These are phyloP conservation scores for Dactylellina cionopaga DNA, from an alignment of 2,329 filamentous ascomycete species.

Conservation along the genomic window DNA sequence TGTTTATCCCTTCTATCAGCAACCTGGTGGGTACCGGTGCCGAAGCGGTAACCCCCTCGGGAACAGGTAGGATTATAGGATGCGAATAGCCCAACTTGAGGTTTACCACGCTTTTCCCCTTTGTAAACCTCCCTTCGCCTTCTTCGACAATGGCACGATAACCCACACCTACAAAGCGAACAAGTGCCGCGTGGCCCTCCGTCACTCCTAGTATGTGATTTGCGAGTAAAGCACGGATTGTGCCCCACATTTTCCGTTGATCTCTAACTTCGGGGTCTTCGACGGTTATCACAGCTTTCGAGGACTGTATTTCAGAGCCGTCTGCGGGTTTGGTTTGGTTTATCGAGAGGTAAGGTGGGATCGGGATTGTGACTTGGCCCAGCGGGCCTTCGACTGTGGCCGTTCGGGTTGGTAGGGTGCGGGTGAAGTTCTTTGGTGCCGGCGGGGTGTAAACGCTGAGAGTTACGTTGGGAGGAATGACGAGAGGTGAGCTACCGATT, in stretches of 20 bases:
- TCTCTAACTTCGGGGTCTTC: constrained; percentile 74
- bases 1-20: constrained; percentile 85
- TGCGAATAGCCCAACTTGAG: constrained; percentile 97
- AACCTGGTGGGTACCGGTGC: constrained; percentile 91
- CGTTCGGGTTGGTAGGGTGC: constrained; percentile 24
- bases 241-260: constrained; percentile 97
- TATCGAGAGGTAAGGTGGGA: constrained; percentile 78
- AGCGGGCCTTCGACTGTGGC: constrained; percentile 51
- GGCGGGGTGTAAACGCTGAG: constrained; percentile 74
- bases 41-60: constrained; percentile 82
- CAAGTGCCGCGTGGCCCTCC: constrained; percentile 92
- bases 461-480: constrained; percentile 84
- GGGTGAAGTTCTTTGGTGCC: constrained; percentile 55
- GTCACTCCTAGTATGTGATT: constrained; percentile 93
- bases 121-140: constrained; percentile 73
- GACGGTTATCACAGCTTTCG: constrained; percentile 75
- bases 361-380: constrained; percentile 78
- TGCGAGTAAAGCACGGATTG: constrained; percentile 85
- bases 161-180: constrained; percentile 92
- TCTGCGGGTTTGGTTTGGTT: constrained; percentile 31
- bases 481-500: constrained; percentile 82
- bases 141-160: constrained; percentile 90
- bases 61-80: constrained; percentile 88
- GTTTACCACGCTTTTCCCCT: constrained; percentile 87
- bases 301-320: constrained; percentile 71